Evolutionary conservation across 169 alveolate genomes (phyloP), one percentile per base, ranked within the genome.

Genomic region (Cytauxzoon felis): DNA sequence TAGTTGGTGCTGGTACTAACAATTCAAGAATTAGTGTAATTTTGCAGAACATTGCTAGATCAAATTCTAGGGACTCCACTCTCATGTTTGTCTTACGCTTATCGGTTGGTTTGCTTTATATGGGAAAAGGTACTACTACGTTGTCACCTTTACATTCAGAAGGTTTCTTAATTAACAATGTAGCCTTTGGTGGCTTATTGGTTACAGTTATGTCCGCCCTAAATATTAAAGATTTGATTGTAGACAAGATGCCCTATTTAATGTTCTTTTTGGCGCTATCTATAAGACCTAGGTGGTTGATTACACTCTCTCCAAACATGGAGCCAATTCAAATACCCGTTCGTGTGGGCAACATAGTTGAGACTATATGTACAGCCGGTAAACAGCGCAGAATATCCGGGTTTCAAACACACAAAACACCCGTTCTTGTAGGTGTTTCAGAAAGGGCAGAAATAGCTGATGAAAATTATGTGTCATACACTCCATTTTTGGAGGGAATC

Each of bases 321-420:
- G 96, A 95, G 69, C 96, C 95, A 16, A 85, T 88, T 38, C 92
- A 88, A 76, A 80, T 90, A 27, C 89, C 91, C 23, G 88, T 90
- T 54, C 82, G 94, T n/a, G 88, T 87, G n/a, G 91, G 89, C 38
- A 78, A 58, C 90, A 94, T 97, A 57, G 98, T 95, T 7, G 98
- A 97, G 78, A 92, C 95, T 19, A 97, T 95, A 9, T 99, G 98
- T 18, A 93, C 93, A 66, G 98, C 98, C n/a, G 99, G 99, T 5
- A 92, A 91, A 85, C 97, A 95, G 26, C 94, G 96, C 72, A 91
- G 94, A 26, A 95, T 97, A 38, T 95, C 99, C 4, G 99, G 99
- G 32, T 96, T 98, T 91, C 98, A 96, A 80, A 98, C 99, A 9
- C 99, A 97, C 80, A 94, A 92, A 24, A 93, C 99, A 5, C 99